phyloP scores from a whole-genome alignment of 176 grass and related monocot species.

The Triticum timopheevii region DNA sequence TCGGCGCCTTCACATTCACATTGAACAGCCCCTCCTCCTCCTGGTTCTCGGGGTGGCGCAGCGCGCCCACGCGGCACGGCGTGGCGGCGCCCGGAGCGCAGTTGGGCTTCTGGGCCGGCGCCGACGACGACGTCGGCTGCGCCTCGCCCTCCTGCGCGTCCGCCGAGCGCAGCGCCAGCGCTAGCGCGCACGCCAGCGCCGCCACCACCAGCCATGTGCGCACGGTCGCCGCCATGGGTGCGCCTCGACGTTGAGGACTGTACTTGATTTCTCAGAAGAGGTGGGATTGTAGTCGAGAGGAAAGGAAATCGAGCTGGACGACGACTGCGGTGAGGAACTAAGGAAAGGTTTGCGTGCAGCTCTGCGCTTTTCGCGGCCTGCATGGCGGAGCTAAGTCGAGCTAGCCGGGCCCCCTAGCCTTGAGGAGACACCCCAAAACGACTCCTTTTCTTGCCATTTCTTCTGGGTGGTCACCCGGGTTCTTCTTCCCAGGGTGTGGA shows the following conservation, averaged over 20 bases:
- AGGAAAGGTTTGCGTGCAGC: neutral
- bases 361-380: neutral
- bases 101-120: slow-evolving; percentile 14
- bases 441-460: neutral
- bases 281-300: neutral
- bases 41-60: slow-evolving; percentile 56
- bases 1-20: slow-evolving; percentile 18
- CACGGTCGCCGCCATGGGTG: slow-evolving; percentile 36
- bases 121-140: neutral
- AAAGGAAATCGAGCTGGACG: neutral
- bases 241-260: neutral
- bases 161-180: neutral
- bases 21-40: slow-evolving; percentile 53
- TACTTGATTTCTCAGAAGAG: neutral
- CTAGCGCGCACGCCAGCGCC: slow-evolving; percentile 39
- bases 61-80: slow-evolving; percentile 56
- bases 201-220: slow-evolving; percentile 34
- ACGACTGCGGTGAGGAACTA: slow-evolving; percentile 8
- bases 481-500: neutral
- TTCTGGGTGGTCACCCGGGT: slow-evolving; percentile 11
- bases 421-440: slow-evolving; percentile 4
- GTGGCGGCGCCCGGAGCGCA: slow-evolving; percentile 28
- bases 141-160: neutral
- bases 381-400: neutral
- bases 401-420: neutral